Evolutionary conservation across 1,139 yeast genomes (phyloP).

Genomic region (Casaregolazyma suthepensis): DNA sequence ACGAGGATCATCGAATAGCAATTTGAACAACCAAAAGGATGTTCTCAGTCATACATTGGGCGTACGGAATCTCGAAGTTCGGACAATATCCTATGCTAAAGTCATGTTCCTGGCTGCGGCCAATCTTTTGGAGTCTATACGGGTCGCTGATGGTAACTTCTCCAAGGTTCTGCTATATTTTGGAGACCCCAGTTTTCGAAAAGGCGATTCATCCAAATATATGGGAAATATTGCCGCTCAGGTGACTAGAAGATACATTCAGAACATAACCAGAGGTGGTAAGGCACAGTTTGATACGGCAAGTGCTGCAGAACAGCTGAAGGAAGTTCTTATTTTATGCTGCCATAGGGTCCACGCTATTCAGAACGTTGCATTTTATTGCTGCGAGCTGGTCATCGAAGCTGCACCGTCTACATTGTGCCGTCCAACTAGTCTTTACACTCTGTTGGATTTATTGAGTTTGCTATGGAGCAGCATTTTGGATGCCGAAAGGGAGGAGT

Average conservation of each 20-base stretch:
- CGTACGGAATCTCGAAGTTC: conserved; percentile 29
- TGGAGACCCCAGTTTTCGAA: conserved; percentile 76
- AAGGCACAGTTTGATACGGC: conserved; percentile 42
- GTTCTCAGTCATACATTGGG: conserved; percentile 32
- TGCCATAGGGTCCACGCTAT: conserved; percentile 73
- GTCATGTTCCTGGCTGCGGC: conserved; percentile 86
- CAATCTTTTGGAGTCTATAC: conserved; percentile 65
- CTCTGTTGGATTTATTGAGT: conserved; percentile 73
- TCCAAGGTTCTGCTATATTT: conserved; percentile 68
- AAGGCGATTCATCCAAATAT: conserved; percentile 66
- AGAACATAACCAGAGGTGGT: conserved; percentile 42
- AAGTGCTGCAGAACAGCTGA: conserved; percentile 64
- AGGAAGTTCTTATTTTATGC: conserved; percentile 59
- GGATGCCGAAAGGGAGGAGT: conserved; percentile 83
- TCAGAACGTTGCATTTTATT: conserved; percentile 75
- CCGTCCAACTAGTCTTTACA: conserved; percentile 63
- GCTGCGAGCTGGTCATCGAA: conserved; percentile 64
- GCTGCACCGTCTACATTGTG: conserved; percentile 79
- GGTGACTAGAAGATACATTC: conserved; percentile 53
- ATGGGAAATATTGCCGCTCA: conserved; percentile 61
- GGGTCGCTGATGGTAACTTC: conserved; percentile 74
- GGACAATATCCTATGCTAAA: conserved; percentile 67
- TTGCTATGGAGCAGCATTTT: conserved; percentile 71
- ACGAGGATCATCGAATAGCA: conserved; percentile 81
- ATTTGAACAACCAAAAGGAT: conserved; percentile 69